These are phyloP conservation scores for Paraglomus brasilianum DNA, from an alignment of 192 early-diverging fungal genomes.

Conservation along the genomic window DNA sequence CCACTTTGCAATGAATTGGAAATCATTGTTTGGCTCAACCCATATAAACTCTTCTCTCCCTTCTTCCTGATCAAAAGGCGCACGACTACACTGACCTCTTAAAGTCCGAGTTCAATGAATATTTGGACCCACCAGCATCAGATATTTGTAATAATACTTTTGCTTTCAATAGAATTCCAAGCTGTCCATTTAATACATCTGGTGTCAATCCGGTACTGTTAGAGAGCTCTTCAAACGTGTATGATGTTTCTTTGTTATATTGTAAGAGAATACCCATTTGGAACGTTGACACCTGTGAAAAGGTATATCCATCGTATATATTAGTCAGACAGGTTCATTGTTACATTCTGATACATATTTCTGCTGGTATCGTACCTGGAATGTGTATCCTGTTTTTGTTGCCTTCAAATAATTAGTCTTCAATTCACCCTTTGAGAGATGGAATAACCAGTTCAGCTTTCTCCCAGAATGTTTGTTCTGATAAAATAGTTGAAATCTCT, in stretches of 20 bases:
- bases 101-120: constrained; percentile 78
- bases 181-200: constrained; percentile 63
- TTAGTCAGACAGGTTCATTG: not conserved
- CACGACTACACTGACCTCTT: constrained; percentile 48
- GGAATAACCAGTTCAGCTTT: constrained; percentile 94
- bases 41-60: not conserved
- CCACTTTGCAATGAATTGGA: not conserved
- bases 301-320: not conserved
- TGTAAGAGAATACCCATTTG: constrained; percentile 93
- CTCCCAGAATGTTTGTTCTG: constrained; percentile 84
- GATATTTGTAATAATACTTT: constrained; percentile 67
- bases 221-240: constrained; percentile 77
- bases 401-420: constrained; percentile 84
- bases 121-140: constrained; percentile 56
- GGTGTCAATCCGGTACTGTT: constrained; percentile 68
- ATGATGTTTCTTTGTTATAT: constrained; percentile 79
- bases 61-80: not conserved
- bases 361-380: constrained; percentile 57
- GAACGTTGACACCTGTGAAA: constrained; percentile 71
- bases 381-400: constrained; percentile 72
- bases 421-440: constrained; percentile 87
- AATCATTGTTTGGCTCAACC: not conserved
- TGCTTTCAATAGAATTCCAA: constrained; percentile 81
- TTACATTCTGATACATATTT: constrained; percentile 5
- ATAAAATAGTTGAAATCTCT: constrained; percentile 86